These are phyloP conservation scores for Taphrina populina DNA, from an alignment of 1,139 yeast genomes.

Conservation along the genomic window DNA sequence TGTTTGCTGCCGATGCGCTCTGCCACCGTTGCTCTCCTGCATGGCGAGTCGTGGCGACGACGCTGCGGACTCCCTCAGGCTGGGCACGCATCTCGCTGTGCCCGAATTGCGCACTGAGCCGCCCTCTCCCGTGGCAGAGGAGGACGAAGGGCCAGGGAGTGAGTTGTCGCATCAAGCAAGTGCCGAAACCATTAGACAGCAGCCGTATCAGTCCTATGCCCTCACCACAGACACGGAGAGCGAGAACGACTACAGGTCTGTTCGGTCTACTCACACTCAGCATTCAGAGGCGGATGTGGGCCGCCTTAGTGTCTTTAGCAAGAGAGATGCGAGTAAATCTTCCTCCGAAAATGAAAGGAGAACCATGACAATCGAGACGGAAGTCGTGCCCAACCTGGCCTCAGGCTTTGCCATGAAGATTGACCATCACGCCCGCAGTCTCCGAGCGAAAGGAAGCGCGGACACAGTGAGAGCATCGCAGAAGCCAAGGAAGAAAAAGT, in stretches of 20 bases:
- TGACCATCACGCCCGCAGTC: slow-evolving; percentile 24
- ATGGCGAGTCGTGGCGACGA: too few relatives aligned
- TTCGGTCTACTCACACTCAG: background rate
- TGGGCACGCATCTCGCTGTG: slow-evolving; percentile 8
- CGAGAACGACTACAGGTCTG: slow-evolving; percentile 5
- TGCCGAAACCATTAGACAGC: slow-evolving; percentile 5
- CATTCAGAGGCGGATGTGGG: slow-evolving; percentile 24
- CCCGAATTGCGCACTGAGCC: slow-evolving; percentile 25
- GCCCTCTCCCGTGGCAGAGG: slow-evolving; percentile 19
- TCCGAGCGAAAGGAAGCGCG: slow-evolving; percentile 14
- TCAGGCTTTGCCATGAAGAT: background rate
- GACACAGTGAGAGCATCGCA: slow-evolving; percentile 26
- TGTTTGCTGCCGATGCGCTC: too few relatives aligned
- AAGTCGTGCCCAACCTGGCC: slow-evolving; percentile 21
- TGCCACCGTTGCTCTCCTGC: too few relatives aligned
- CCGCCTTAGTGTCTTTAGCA: slow-evolving; percentile 26
- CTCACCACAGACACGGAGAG: slow-evolving; percentile 23
- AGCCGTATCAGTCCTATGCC: slow-evolving; percentile 2
- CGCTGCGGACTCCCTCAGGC: too few relatives aligned
- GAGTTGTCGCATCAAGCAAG: slow-evolving; percentile 5
- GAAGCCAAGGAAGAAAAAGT: slow-evolving; percentile 27
- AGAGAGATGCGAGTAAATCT: slow-evolving; percentile 28
- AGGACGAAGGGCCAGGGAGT: background rate
- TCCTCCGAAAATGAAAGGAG: slow-evolving; percentile 17
- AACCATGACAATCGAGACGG: slow-evolving; percentile 33